Percentiles rank a stretch among this genome's conserved stretches.
These are phyloP conservation scores for Lentinula boryana DNA, from an alignment of 768 basidiomycete species.

Conservation along the genomic window DNA sequence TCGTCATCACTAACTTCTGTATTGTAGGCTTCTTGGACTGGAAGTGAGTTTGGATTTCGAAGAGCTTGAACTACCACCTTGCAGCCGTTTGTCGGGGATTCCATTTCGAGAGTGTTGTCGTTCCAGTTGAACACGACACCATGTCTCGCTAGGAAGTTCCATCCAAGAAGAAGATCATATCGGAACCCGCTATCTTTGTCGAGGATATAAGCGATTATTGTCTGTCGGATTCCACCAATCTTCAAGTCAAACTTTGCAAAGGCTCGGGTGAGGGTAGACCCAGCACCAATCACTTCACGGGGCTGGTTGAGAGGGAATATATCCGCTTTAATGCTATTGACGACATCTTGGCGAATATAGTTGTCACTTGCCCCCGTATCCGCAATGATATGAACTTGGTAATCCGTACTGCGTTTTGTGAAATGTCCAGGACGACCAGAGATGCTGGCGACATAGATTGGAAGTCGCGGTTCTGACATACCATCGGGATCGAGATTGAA, in stretches of 20 bases:
- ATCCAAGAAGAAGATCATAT: constrained; percentile 9
- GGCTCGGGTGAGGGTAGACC: constrained; percentile 1
- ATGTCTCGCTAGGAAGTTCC: constrained; percentile 2
- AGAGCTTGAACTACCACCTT: constrained; percentile 3
- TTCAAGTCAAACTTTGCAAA: constrained; percentile 7
- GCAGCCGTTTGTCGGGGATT: constrained; percentile 4
- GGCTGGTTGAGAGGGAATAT: constrained; percentile 1
- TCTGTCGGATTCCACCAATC: constrained; percentile 8
- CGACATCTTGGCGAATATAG: constrained; percentile 6
- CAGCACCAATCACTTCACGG: constrained; percentile 7
- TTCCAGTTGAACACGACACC: constrained; percentile 7
- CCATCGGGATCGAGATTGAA: background rate
- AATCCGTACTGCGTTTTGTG: background rate
- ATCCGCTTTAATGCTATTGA: background rate
- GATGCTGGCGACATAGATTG: constrained; percentile 5
- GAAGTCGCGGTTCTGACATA: background rate
- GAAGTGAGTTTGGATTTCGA: background rate
- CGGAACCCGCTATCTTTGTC: constrained; percentile 4
- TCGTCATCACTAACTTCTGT: background rate
- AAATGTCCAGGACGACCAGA: background rate
- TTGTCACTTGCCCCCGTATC: constrained; percentile 10
- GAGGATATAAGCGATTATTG: constrained; percentile 5
- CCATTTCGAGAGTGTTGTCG: constrained; percentile 4
- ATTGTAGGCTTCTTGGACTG: background rate
- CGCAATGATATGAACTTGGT: constrained; percentile 5